A percentile compares a stretch with the other conserved stretches of the same genome.
Conservation (phyloP, 1,284 basidiomycete species). For the Neotropicomus parvogracilis region DNA sequence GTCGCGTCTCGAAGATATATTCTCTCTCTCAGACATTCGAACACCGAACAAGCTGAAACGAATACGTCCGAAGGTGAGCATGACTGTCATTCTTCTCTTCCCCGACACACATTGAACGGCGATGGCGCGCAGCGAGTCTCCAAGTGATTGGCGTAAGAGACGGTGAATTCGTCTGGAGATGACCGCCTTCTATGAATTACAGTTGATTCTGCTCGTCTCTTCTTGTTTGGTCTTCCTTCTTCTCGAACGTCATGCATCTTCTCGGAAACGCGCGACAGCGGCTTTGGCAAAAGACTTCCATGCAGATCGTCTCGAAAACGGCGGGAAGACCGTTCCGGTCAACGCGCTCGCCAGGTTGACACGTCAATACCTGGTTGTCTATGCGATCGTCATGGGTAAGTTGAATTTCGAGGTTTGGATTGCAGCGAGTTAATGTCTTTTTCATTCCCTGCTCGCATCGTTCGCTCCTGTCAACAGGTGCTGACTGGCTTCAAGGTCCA, state of each 20-base stretch:
- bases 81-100: neutral
- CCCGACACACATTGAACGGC: neutral
- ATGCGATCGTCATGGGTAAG: constrained; percentile 70
- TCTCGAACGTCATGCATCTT: constrained; percentile 44
- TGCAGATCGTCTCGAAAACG: constrained; percentile 38
- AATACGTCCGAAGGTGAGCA: constrained; percentile 14
- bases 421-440: constrained; percentile 5
- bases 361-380: constrained; percentile 60
- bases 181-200: constrained; percentile 49
- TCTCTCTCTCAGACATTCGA: neutral
- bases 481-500: constrained; percentile 78
- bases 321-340: constrained; percentile 23
- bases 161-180: constrained; percentile 14
- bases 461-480: constrained; percentile 39
- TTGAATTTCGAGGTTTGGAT: neutral
- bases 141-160: neutral
- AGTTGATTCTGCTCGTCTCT: constrained; percentile 44
- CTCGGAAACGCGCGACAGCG: constrained; percentile 26
- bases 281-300: constrained; percentile 22
- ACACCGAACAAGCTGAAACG: neutral
- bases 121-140: neutral
- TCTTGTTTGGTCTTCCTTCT: constrained; percentile 46
- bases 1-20: neutral
- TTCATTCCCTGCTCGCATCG: neutral
- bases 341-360: constrained; percentile 40